These are phyloP conservation scores for Kazachstania sp. DNA, from an alignment of 1,139 yeast species.

Conservation along the genomic window DNA sequence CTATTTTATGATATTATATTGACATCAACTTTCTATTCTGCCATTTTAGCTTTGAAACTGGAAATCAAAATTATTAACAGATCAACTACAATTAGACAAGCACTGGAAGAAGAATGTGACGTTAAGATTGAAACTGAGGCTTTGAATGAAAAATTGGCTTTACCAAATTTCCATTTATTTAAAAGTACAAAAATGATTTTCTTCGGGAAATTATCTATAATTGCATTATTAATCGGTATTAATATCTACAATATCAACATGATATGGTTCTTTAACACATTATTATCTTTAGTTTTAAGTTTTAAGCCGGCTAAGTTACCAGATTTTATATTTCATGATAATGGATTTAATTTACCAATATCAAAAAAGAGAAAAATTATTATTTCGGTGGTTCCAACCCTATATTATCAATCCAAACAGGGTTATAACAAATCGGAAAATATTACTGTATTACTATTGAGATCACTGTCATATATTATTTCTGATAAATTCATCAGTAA, in stretches of 20 bases:
- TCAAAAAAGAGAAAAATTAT: conserved; percentile 33
- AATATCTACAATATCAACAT: conserved; percentile 68
- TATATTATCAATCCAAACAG: conserved; percentile 62
- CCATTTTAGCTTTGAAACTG: conserved; percentile 78
- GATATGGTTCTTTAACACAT: conserved; percentile 57
- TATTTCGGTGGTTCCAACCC: conserved; percentile 58
- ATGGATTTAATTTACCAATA: conserved; percentile 2
- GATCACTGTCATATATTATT: conserved; percentile 60
- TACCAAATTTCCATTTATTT: conserved; percentile 19
- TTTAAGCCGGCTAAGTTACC: conserved; percentile 15
- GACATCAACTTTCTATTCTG: conserved; percentile 76
- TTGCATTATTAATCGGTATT: conserved; percentile 58
- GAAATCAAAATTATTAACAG: conserved; percentile 86
- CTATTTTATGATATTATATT: conserved; percentile 65
- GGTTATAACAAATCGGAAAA: conserved; percentile 60
- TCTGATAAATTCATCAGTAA: conserved; percentile 78
- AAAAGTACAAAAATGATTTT: conserved; percentile 39
- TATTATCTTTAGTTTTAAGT: conserved; percentile 32
- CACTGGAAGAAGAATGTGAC: conserved; percentile 93
- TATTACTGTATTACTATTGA: conserved; percentile 44
- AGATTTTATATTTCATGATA: conserved; percentile 13
- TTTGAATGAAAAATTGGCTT: conserved; percentile 44
- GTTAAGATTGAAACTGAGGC: conserved; percentile 62
- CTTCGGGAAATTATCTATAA: conserved; percentile 58
- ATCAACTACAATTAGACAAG: conserved; percentile 67